Base-by-base conservation (phyloP, 1,284 basidiomycete genomes). In the Sphagnurus paluster region DNA sequence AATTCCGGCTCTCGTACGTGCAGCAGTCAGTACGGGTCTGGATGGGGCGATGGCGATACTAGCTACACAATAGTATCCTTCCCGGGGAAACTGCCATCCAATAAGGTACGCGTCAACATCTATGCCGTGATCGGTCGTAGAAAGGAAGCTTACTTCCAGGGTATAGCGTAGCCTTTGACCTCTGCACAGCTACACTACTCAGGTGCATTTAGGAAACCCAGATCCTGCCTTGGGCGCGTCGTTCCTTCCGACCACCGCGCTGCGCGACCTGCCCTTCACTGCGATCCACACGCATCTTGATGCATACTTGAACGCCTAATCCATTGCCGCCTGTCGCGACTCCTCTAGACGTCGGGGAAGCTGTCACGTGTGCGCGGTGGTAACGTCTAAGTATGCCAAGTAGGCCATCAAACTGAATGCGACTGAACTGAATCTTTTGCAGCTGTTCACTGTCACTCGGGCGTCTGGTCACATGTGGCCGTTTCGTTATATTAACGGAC, bases 81-180 rank as follows among this genome's bases (percentile, higher is more conserved):
- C 33, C 20, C 44, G 49, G 42, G 44, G 37, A 38, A 49, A 33
- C 34, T 13, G 2, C 8, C 36, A 41, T 42, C 39, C 42, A 41
- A 42, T 23, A 20, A 49, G 48, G 44, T 44, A 50, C 41, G 40
- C 51, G n/a, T n/a, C n/a, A n/a, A n/a, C n/a, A n/a, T n/a, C 33
- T 30, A 21, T 33, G 49, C 49, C 34, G 43, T 48, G 40, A 46
- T 48, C 43, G 50, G 50, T 32, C 40, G 39, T 46, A 46, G 44
- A n/a, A 43, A 50, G 40, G 43, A 25, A 30, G 24, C 37, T 46
- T 33, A 38, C n/a, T n/a, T n/a, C n/a, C n/a, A 35, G 39, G 14
- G 17, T 25, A 34, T 24, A 38, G 30, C 16, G 42, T 34, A 35
- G 25, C n/a, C 7, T 35, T 23, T 42, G 14, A 14, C 20, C n/a